A percentile compares a stretch with the other conserved stretches of the same genome.
Conservation (phyloP, 495 filamentous ascomycete species). For the Melanomma pulvis-pyrius region DNA sequence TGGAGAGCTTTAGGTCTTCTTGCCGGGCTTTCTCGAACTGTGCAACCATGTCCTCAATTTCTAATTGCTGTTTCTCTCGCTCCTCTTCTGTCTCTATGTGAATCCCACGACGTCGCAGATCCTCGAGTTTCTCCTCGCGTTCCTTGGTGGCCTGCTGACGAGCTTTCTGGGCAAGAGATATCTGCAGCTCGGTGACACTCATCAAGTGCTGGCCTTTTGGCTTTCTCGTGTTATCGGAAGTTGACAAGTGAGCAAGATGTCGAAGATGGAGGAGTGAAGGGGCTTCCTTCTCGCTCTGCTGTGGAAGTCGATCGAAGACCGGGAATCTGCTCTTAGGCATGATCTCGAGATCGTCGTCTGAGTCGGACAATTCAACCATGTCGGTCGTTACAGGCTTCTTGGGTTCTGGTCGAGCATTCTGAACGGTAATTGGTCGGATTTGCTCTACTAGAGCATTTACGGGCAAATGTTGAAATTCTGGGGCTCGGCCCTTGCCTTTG, state of each 20-base stretch:
- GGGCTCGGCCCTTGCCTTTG: conserved; percentile 52
- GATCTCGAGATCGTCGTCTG: conserved; percentile 70
- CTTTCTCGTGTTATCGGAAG: conserved; percentile 56
- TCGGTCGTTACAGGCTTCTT: conserved; percentile 5
- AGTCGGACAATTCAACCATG: conserved; percentile 51
- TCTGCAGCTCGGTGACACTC: conserved; percentile 70
- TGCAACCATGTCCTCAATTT: conserved; percentile 84
- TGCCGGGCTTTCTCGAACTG: conserved; percentile 79
- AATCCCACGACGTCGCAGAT: conserved; percentile 76
- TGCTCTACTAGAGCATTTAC: conserved; percentile 36
- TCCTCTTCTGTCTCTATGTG: conserved; percentile 86
- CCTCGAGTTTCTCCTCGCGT: conserved; percentile 75
- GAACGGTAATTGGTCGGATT: conserved; percentile 43
- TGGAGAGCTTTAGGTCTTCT: conserved; percentile 78
- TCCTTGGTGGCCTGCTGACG: conserved; percentile 78
- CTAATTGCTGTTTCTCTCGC: conserved; percentile 72
- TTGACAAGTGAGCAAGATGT: conserved; percentile 74
- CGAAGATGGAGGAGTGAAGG: conserved; percentile 68
- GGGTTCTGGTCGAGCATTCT: not conserved
- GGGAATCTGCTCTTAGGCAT: conserved; percentile 52
- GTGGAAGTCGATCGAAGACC: conserved; percentile 71
- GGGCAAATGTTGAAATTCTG: conserved; percentile 32
- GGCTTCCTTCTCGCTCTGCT: conserved; percentile 60
- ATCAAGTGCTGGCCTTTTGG: conserved; percentile 54
- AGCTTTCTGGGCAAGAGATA: conserved; percentile 66